Base-by-base conservation (phyloP, 352 stramenopile genomes). In the Phytophthora pseudosyringae region DNA sequence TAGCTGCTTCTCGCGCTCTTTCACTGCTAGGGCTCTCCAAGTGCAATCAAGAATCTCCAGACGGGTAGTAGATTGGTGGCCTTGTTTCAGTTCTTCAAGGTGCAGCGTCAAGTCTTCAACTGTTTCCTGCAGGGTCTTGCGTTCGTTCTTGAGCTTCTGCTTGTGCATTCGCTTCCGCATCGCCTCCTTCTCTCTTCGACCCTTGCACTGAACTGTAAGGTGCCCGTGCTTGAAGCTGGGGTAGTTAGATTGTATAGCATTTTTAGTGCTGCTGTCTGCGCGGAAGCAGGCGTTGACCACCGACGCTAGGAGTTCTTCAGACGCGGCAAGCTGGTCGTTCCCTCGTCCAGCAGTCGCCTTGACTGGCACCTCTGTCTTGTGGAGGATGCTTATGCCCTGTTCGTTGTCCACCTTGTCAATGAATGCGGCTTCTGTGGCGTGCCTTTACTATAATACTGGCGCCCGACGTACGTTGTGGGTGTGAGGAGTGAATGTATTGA, bases 91-190 rank as follows among this genome's bases (percentile, higher is more conserved):
- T 13, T 51, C 35, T 33, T 54, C 28, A 9, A 62, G 38, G 48
- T 68, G 25, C 12, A 41, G 31, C 0, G 57, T 50, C 10, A 76
- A 38, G 8, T 63, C 53, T 5, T 64, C 41, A 4, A 64, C 59
- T 1, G 15, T 62, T 36, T 55, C 11, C 3, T 52, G 51, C 9
- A 75, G 18, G 1, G 15, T 13, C 11, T 61, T 40, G 18, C 52
- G 53, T 28, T 69, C 59, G 32, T 59, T 29, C 35, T 63, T 69
- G 18, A 59, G 8, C 13, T 51, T 58, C 26, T 60, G 38, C 6
- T 59, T 60, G 31, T 74, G 67, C 12, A 52, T 32, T 9, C 51
- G 45, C 16, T 60, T 69, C 0, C 52, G 45, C 44, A 64, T 50
- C 4, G 39, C 60, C n/a, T 68, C 60, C 28, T 62, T 62, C 44